Conservation (phyloP, 257 asterid species). For the Penstemon eatonii region DNA sequence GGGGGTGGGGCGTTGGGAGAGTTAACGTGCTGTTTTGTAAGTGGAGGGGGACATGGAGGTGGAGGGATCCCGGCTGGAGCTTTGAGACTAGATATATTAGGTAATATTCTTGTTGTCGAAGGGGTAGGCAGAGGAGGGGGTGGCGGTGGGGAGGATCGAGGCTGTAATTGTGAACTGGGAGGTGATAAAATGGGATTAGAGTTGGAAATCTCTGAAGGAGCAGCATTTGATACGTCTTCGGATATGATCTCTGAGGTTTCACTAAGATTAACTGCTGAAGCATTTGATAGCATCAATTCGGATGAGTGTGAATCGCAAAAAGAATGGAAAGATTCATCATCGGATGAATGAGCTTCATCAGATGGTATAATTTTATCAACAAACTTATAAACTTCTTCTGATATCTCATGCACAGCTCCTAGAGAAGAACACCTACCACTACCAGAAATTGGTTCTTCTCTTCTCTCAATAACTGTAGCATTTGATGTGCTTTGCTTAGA, state of each 20-base stretch:
- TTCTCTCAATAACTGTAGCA: constrained; percentile 27
- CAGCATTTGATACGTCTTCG: constrained; percentile 28
- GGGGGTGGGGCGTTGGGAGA: constrained; percentile 59
- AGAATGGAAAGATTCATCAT: constrained; percentile 81
- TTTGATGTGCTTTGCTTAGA: constrained; percentile 23
- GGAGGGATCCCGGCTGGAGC: constrained; percentile 44
- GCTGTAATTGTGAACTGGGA: background rate
- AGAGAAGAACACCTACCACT: constrained; percentile 23
- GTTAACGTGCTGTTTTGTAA: constrained; percentile 29
- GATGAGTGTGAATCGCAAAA: constrained; percentile 62
- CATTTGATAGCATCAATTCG: constrained; percentile 56
- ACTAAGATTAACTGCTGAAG: constrained; percentile 47
- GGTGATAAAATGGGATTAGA: background rate
- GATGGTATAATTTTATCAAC: constrained; percentile 29
- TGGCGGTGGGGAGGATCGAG: constrained; percentile 16
- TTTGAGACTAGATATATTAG: constrained; percentile 21
- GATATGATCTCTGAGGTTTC: constrained; percentile 42
- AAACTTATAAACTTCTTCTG: constrained; percentile 34
- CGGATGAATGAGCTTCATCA: constrained; percentile 48
- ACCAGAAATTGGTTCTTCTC: constrained; percentile 21
- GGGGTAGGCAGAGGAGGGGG: constrained; percentile 25
- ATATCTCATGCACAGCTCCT: constrained; percentile 9
- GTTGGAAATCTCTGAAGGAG: background rate
- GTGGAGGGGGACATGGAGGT: constrained; percentile 65
- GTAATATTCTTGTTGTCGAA: constrained; percentile 27